Evolutionary conservation across 306 rosid species (phyloP).

Genomic region (Abrus pulchellus): DNA sequence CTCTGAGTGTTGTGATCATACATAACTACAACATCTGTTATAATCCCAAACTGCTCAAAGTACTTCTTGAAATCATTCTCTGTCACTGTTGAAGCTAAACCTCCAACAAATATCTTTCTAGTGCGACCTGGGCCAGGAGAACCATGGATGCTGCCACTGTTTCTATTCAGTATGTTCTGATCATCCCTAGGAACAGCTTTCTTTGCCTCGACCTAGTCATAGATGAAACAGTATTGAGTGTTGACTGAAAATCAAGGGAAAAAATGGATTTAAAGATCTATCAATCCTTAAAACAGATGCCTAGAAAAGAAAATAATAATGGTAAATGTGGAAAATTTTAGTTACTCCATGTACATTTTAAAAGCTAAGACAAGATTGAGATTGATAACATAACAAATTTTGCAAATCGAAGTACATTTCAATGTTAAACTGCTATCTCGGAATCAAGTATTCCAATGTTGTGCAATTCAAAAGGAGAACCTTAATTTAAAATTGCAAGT

Average conservation of each 20-base stretch:
- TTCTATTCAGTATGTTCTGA: slow-evolving; percentile 83
- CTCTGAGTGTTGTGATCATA: slow-evolving; percentile 99
- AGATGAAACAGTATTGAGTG: slow-evolving; percentile 41
- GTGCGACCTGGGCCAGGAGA: slow-evolving; percentile 96
- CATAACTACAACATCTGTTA: slow-evolving; percentile 99
- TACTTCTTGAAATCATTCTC: slow-evolving; percentile 94
- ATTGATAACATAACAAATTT: slow-evolving; percentile 33
- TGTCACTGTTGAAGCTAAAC: slow-evolving; percentile 95
- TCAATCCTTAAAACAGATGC: slow-evolving; percentile 33
- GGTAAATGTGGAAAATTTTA: not conserved
- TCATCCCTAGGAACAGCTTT: slow-evolving; percentile 99
- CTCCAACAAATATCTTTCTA: slow-evolving; percentile 97
- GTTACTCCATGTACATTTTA: slow-evolving; percentile 35
- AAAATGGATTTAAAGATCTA: slow-evolving; percentile 2
- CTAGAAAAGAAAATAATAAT: slow-evolving; percentile 26
- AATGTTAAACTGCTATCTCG: slow-evolving; percentile 19
- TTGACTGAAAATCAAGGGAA: slow-evolving; percentile 14
- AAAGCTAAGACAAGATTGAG: slow-evolving; percentile 34
- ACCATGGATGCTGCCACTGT: slow-evolving; percentile 80
- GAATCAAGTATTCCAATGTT: slow-evolving; percentile 16
- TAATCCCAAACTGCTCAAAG: slow-evolving; percentile 97
- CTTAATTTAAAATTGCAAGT: slow-evolving; percentile 46
- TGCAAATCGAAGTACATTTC: slow-evolving; percentile 43
- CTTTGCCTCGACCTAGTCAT: slow-evolving; percentile 91
- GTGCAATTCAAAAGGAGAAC: slow-evolving; percentile 43